Base-by-base conservation (phyloP, 108 stramenopile species). In the Poteriospumella lacustris region DNA sequence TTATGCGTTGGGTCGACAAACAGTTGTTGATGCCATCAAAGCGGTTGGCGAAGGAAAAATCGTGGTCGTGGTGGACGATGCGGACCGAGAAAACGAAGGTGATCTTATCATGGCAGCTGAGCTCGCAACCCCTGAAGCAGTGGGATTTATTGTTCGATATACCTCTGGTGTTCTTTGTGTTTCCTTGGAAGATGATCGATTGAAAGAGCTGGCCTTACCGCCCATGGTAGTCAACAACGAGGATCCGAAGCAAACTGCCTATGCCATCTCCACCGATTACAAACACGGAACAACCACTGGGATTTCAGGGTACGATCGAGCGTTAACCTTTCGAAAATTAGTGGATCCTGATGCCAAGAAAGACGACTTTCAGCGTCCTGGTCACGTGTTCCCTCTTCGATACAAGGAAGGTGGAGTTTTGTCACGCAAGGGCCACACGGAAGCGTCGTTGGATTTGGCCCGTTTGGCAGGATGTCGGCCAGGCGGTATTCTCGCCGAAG, bases 181-280 rank as follows among this genome's bases (percentile, higher is more conserved):
- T 52, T 93, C 90, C 0, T 86, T 97, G 91, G 91, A 92, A 56
- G 92, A 88, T 19, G 81, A 90, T 9, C 86, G 92, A 64, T 91
- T 95, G 89, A 90, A 95, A 64, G 82, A 90, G 76, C 80, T 96
- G 28, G 82, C 88, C 2, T 68, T 94, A 15, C 91, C 91, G 3
- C 78, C 91, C 15, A 94, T 94, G 95, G 86, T 96, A 1, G 81
- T 75, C 19, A 87, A 94, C 59, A 97, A 95, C 79, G 93, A 96
- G 81, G 97, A 97, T 80, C 94, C 95, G 1, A 96, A 97, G 84
- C 89, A 87, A 34, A 97, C 97, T n/a, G 97, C 97, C 1, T 97
- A 96, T 84, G 87, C 89, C 33, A 91, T 97, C 28, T 90, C 91
- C 39, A 93, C 95, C 0, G 97, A 97, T 87, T 90, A 92, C 42